These are phyloP conservation scores for Ajuga chamaepitys DNA, from an alignment of 257 asterid genomes.

Conservation along the genomic window DNA sequence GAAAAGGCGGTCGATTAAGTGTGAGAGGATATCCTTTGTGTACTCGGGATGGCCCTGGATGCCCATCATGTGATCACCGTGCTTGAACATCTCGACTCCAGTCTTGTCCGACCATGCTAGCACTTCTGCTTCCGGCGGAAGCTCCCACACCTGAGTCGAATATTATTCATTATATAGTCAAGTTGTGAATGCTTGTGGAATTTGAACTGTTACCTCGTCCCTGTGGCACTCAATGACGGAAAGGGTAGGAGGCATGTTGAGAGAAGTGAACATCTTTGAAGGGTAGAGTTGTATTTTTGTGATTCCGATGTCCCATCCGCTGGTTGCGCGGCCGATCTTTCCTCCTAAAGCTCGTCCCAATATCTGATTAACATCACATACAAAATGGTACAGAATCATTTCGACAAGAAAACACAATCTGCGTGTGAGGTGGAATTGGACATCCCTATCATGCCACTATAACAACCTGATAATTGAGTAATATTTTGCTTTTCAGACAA, in stretches of 20 bases:
- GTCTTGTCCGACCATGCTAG: constrained; percentile 70
- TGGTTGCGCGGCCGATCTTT: constrained; percentile 52
- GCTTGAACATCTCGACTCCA: constrained; percentile 76
- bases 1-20: constrained; percentile 65
- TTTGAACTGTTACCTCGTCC: constrained; percentile 55
- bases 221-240: constrained; percentile 74
- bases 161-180: not conserved
- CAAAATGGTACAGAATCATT: too few relatives aligned
- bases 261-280: constrained; percentile 41
- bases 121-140: constrained; percentile 71
- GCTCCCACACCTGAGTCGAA: constrained; percentile 54
- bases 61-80: constrained; percentile 79
- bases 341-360: constrained; percentile 88
- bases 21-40: constrained; percentile 64
- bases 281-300: constrained; percentile 43
- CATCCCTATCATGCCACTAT: constrained; percentile 18
- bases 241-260: constrained; percentile 52
- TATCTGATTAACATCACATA: constrained; percentile 32
- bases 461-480: not conserved
- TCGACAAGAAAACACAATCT: not conserved
- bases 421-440: constrained; percentile 6
- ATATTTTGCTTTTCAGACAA: not conserved
- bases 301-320: constrained; percentile 89
- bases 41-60: constrained; percentile 97
- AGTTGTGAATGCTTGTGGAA: not conserved